Evolutionary conservation across 768 basidiomycete genomes (phyloP), one percentile per base, ranked within the genome.

Genomic region (Amanita brunnescens): DNA sequence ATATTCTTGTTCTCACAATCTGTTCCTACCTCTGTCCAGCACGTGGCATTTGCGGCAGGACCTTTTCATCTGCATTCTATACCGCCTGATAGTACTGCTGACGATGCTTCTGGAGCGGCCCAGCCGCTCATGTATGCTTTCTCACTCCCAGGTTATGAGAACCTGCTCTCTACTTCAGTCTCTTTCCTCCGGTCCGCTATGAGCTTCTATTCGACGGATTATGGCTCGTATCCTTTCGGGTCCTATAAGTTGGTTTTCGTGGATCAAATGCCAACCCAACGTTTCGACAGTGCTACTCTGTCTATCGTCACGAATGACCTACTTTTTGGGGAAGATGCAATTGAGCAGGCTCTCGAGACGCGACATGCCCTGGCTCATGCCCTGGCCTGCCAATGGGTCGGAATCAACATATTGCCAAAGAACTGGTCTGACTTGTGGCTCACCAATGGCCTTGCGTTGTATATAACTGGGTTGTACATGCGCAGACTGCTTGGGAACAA

Each of bases 171-270:
- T 9, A 72, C 81, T 16, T 85, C 92, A 26, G 83, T 85, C 3
- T 71, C 80, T 5, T 86, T 83, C 63, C 75, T 97, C 55, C 84
- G 93, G 35, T 78, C 82, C 13, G 91, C 93, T 8, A 95, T 98
- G 91, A 83, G 77, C 58, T 96, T 91, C 69, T 95, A 88, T 65
- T 80, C 86, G 21, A 81, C 85, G 8, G 91, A 96, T 62, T 95
- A 85, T 59, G 94, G 93, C 23, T 93, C 92, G 5, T 99, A 98
- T 64, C 96, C 96, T 1, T 98, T 94, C 66, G 81, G 83, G 37
- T 96, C 94, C 14, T 90, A 87, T 76, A 97, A 97, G 63, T 66
- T 95, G 48, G 89, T 93, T 7, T 95, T 97, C 59, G 91, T 99
- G 53, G 90, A 96, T 54, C 85, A 94, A 54, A 72, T 95, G 58